Conservation (phyloP, 2,329 filamentous ascomycete species). For the Colletotrichum brevisporum region DNA sequence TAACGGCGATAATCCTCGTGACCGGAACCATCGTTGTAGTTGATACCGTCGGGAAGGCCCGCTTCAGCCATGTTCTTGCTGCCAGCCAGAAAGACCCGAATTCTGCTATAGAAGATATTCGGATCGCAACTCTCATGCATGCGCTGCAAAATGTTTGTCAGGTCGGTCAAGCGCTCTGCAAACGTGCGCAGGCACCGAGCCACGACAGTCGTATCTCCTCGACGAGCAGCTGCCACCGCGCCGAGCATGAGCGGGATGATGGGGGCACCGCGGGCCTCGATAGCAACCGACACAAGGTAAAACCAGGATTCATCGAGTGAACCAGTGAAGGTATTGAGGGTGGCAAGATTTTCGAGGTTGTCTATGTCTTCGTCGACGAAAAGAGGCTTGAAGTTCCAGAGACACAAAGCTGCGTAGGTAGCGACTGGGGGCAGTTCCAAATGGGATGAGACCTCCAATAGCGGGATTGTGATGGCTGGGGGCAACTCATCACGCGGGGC, state of each 20-base stretch:
- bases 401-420: constrained; percentile 90
- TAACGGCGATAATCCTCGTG: constrained; percentile 83
- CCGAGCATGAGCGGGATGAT: constrained; percentile 90
- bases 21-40: constrained; percentile 86
- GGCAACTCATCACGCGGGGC: constrained; percentile 84
- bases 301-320: constrained; percentile 99
- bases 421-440: constrained; percentile 93
- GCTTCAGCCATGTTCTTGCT: constrained; percentile 98
- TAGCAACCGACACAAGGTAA: constrained; percentile 94
- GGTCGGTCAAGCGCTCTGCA: constrained; percentile 89
- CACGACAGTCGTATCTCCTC: constrained; percentile 78
- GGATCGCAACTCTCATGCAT: constrained; percentile 98
- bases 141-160: constrained; percentile 82
- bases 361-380: constrained; percentile 88
- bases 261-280: constrained; percentile 91
- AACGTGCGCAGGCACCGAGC: constrained; percentile 83
- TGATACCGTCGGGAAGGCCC: constrained; percentile 86
- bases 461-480: constrained; percentile 84
- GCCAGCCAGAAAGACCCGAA: constrained; percentile 94
- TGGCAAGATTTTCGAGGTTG: constrained; percentile 88
- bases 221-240: constrained; percentile 85
- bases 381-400: constrained; percentile 98
- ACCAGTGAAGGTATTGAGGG: constrained; percentile 91
- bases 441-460: constrained; percentile 81
- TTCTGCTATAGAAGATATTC: constrained; percentile 93